phyloP scores from a whole-genome alignment of 495 filamentous ascomycete genomes.

The Penicillium atrosanguineum region DNA sequence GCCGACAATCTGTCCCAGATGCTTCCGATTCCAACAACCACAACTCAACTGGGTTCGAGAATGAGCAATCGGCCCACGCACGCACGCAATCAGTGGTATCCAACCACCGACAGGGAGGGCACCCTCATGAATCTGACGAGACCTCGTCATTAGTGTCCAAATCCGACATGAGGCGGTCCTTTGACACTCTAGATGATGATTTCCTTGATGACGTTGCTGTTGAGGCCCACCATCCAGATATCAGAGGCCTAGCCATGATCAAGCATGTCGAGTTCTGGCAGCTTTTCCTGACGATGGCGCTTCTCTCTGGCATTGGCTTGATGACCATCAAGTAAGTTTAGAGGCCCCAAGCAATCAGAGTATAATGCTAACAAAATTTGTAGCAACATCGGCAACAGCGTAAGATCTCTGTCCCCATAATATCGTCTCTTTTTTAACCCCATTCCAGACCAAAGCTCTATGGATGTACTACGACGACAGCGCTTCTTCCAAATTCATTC shows the following conservation, averaged over 20 bases:
- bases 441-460: conserved; percentile 51
- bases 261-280: conserved; percentile 82
- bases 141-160: conserved; percentile 80
- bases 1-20: conserved; percentile 50
- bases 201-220: conserved; percentile 35
- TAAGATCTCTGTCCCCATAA: background rate
- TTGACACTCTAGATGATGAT: conserved; percentile 39
- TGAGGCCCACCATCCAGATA: conserved; percentile 75
- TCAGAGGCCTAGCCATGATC: conserved; percentile 82
- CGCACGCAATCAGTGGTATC: conserved; percentile 38
- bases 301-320: conserved; percentile 86
- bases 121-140: conserved; percentile 58
- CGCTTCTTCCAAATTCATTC: conserved; percentile 70
- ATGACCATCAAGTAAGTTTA: conserved; percentile 96
- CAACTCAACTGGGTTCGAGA: conserved; percentile 32
- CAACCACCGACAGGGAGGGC: conserved; percentile 31
- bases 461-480: conserved; percentile 82
- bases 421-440: background rate
- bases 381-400: conserved; percentile 88
- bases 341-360: background rate
- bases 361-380: conserved; percentile 32
- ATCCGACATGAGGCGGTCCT: conserved; percentile 32
- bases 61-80: conserved; percentile 28
- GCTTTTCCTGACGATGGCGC: conserved; percentile 77
- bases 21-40: conserved; percentile 57